These are phyloP conservation scores for Phaeotremella skinneri DNA, from an alignment of 768 basidiomycete species.

Conservation along the genomic window DNA sequence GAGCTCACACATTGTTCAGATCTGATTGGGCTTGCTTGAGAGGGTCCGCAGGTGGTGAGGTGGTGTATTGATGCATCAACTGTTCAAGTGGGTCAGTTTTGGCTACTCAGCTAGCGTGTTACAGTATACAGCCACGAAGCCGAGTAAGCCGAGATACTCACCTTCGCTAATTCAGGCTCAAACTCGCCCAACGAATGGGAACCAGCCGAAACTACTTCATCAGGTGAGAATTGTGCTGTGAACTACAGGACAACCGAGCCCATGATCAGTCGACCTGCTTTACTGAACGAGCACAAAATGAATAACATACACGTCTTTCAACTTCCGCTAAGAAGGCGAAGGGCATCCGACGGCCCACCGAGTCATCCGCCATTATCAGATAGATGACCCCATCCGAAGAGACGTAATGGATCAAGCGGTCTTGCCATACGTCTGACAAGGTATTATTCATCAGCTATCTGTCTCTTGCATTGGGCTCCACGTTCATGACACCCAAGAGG, in stretches of 20 bases:
- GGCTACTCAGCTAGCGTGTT: neutral
- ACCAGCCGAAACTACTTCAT: constrained; percentile 51
- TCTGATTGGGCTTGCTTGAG: constrained; percentile 85
- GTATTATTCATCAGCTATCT: neutral
- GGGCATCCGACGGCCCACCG: constrained; percentile 84
- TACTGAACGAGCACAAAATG: constrained; percentile 52
- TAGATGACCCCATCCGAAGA: constrained; percentile 82
- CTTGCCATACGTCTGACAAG: constrained; percentile 53
- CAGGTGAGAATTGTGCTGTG: constrained; percentile 43
- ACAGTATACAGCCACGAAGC: neutral
- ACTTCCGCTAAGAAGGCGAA: constrained; percentile 89
- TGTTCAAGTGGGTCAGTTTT: constrained; percentile 34
- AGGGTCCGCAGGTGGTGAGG: constrained; percentile 79
- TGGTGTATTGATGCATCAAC: constrained; percentile 84
- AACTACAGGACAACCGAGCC: constrained; percentile 43
- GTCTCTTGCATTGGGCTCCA: neutral
- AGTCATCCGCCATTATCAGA: constrained; percentile 92
- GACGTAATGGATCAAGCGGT: constrained; percentile 91
- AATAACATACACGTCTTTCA: constrained; percentile 62
- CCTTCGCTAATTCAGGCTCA: constrained; percentile 48
- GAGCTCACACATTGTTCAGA: constrained; percentile 55
- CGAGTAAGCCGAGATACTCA: constrained; percentile 24
- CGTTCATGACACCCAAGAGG: neutral
- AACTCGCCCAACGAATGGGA: constrained; percentile 52
- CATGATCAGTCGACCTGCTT: neutral